Conservation (phyloP, 2,329 filamentous ascomycete genomes). For the Penicillium sp. region DNA sequence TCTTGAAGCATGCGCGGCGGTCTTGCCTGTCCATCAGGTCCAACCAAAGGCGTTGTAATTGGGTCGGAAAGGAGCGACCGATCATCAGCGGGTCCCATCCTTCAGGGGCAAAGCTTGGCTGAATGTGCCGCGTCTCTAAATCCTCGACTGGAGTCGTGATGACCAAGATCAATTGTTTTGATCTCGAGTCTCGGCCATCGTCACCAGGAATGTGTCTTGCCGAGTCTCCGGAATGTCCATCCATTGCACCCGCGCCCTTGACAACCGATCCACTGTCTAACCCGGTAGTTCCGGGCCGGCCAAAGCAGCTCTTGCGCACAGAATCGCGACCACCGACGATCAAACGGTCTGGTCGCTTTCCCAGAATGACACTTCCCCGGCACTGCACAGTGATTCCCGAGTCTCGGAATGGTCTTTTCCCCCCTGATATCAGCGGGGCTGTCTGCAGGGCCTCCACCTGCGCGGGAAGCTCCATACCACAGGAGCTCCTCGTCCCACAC, state of each 20-base stretch:
- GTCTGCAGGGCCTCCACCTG: background rate
- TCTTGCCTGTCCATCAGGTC: too few relatives aligned
- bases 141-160: slow-evolving; percentile 1
- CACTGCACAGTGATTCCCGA: too few relatives aligned
- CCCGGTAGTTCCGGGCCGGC: background rate
- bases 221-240: slow-evolving; percentile 17
- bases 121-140: background rate
- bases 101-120: slow-evolving; percentile 19
- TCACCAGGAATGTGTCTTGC: slow-evolving; percentile 16
- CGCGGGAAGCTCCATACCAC: background rate
- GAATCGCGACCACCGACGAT: too few relatives aligned
- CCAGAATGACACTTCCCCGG: too few relatives aligned
- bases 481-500: slow-evolving; percentile 3
- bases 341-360: too few relatives aligned
- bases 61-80: background rate
- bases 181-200: background rate
- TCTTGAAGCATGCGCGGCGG: too few relatives aligned
- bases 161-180: slow-evolving; percentile 2
- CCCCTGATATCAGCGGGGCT: too few relatives aligned
- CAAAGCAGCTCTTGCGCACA: too few relatives aligned
- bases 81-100: slow-evolving; percentile 6
- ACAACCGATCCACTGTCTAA: slow-evolving; percentile 3
- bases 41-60: background rate
- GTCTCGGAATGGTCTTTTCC: too few relatives aligned
- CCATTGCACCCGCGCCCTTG: slow-evolving; percentile 16